Percentiles rank a stretch among this genome's conserved stretches.
Conservation (phyloP, 176 grass and related monocot genomes). For the Oropetium thomaeum region DNA sequence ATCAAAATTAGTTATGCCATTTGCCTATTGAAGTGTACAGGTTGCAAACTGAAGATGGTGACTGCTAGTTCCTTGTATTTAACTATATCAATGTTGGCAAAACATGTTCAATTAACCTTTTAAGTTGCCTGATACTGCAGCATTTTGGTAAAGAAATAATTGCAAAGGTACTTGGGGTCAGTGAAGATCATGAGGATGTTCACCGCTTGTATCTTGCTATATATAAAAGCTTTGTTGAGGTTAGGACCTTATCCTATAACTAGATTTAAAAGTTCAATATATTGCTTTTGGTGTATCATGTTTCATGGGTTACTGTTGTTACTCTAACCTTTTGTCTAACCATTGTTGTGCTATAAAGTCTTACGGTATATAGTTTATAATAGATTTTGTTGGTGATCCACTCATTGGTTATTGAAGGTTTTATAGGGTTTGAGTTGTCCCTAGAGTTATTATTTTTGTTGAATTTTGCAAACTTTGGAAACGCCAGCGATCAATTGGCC, state of each 20-base stretch:
- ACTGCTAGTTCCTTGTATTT: not conserved
- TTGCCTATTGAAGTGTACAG: not conserved
- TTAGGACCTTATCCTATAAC: slow-evolving; percentile 23
- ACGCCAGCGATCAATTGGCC: not conserved
- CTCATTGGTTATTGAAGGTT: not conserved
- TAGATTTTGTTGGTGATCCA: not conserved
- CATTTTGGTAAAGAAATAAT: slow-evolving; percentile 99
- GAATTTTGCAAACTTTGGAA: not conserved
- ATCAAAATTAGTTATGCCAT: not conserved
- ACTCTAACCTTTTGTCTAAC: not conserved
- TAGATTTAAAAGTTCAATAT: not conserved
- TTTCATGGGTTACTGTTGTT: not conserved
- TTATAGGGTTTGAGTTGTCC: not conserved
- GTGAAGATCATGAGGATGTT: slow-evolving; percentile 79
- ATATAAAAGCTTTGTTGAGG: slow-evolving; percentile 99
- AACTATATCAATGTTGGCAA: not conserved
- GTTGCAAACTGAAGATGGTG: not conserved
- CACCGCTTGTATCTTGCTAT: slow-evolving; percentile 80
- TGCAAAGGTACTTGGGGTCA: slow-evolving; percentile 81
- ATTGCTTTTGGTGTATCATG: not conserved
- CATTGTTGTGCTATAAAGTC: not conserved
- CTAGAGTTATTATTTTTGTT: not conserved
- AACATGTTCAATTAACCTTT: slow-evolving; percentile 3
- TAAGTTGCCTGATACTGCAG: slow-evolving; percentile 35
- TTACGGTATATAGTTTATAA: not conserved